Conservation (phyloP, 2,329 filamentous ascomycete species). For the Raffaelea albimanens region DNA sequence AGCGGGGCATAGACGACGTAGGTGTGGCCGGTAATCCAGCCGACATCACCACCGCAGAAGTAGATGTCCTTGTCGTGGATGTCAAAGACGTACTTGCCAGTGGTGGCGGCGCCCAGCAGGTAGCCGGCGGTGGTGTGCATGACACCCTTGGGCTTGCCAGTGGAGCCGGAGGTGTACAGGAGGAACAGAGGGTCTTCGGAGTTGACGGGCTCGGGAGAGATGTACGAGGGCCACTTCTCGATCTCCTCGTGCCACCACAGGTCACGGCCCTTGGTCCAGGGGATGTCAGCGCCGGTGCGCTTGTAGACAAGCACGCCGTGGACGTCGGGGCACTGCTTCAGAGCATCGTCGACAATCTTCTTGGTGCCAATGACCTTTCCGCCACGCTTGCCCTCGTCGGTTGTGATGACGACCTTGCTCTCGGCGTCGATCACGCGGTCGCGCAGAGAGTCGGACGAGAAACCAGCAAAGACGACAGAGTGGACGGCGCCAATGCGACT, state of each 20-base stretch:
- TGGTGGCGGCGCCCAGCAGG: conserved; percentile 83
- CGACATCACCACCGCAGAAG: conserved; percentile 97
- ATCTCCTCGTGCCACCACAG: conserved; percentile 99
- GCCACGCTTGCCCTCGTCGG: conserved; percentile 94
- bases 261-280: conserved; percentile 82
- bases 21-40: conserved; percentile 98
- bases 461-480: conserved; percentile 95
- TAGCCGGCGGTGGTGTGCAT: conserved; percentile 97
- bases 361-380: conserved; percentile 97
- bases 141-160: conserved; percentile 96
- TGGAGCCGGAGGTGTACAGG: conserved; percentile 95
- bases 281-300: conserved; percentile 86
- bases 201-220: conserved; percentile 78
- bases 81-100: conserved; percentile 98
- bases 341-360: conserved; percentile 96
- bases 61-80: conserved; percentile 89
- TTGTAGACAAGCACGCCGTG: conserved; percentile 83
- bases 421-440: conserved; percentile 88
- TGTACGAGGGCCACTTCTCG: conserved; percentile 91
- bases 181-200: conserved; percentile 96
- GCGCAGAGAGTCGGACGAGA: conserved; percentile 90
- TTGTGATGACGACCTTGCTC: conserved; percentile 90
- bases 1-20: conserved; percentile 97
- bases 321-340: conserved; percentile 91
- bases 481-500: conserved; percentile 89